A percentile compares a stretch with the other conserved stretches of the same genome.
Evolutionary conservation across 78 protist species (phyloP).

Genomic region (Creolimax fragrantissima): DNA sequence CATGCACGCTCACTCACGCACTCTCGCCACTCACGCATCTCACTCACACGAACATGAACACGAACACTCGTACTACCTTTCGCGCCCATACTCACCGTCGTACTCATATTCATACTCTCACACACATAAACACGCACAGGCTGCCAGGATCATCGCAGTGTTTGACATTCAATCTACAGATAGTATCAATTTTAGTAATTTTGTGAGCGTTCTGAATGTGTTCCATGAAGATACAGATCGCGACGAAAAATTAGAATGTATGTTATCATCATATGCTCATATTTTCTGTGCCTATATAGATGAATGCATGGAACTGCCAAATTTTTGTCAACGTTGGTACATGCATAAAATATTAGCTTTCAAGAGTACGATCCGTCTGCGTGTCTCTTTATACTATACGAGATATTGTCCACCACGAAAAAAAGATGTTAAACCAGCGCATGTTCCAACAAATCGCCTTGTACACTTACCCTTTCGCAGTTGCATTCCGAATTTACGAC

Average conservation of each 20-base stretch:
- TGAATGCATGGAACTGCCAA: too few species aligned
- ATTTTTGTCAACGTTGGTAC: too few species aligned
- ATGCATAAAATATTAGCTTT: too few species aligned
- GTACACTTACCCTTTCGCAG: too few species aligned
- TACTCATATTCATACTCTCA: not conserved
- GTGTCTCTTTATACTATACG: too few species aligned
- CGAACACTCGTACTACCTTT: not conserved
- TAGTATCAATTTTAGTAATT: slow-evolving; percentile 39
- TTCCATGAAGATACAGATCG: slow-evolving; percentile 14
- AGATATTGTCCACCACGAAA: too few species aligned
- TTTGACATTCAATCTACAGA: not conserved
- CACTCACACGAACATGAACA: not conserved
- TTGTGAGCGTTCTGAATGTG: slow-evolving; percentile 36
- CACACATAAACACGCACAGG: not conserved
- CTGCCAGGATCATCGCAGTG: not conserved
- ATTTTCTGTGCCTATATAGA: too few species aligned
- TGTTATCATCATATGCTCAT: too few species aligned
- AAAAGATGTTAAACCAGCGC: too few species aligned
- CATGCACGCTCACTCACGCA: not conserved
- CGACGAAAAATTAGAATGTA: slow-evolving; percentile 32
- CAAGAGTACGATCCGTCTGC: too few species aligned
- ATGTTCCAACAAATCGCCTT: too few species aligned
- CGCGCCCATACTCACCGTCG: not conserved
- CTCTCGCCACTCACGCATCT: not conserved
- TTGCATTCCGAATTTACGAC: slow-evolving; percentile 75